Percentiles rank a stretch among this genome's conserved stretches.
These are phyloP conservation scores for Ganoderma lucidum DNA, from an alignment of 1,284 basidiomycete genomes.

Conservation along the genomic window DNA sequence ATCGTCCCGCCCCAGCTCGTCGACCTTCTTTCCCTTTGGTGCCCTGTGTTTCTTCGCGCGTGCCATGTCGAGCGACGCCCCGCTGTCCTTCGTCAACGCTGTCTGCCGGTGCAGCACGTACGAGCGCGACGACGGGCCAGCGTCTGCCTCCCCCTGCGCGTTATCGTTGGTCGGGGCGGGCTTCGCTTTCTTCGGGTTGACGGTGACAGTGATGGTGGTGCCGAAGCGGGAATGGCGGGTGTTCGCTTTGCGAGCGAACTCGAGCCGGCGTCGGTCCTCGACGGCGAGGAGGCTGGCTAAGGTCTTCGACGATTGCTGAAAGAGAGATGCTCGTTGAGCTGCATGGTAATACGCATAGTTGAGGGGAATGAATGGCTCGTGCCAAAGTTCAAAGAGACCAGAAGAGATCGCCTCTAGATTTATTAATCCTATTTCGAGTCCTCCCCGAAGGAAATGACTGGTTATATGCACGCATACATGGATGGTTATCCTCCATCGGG, in stretches of 20 bases:
- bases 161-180: not conserved
- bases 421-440: too few relatives aligned
- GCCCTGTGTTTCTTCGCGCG: constrained; percentile 67
- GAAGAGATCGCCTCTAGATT: too few relatives aligned
- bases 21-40: constrained; percentile 72
- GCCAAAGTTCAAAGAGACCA: too few relatives aligned
- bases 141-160: not conserved
- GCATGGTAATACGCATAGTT: not conserved
- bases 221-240: constrained; percentile 94
- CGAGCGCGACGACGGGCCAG: constrained; percentile 47
- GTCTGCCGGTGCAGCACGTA: constrained; percentile 86
- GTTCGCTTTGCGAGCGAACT: constrained; percentile 66
- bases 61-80: constrained; percentile 78
- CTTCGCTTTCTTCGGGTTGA: constrained; percentile 62
- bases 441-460: too few relatives aligned
- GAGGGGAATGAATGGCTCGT: too few relatives aligned
- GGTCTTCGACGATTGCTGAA: constrained; percentile 71
- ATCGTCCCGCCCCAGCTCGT: constrained; percentile 77
- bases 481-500: too few relatives aligned
- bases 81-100: constrained; percentile 79
- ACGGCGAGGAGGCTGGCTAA: constrained; percentile 76
- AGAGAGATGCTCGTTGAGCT: not conserved
- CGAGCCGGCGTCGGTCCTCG: constrained; percentile 70
- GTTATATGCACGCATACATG: too few relatives aligned
- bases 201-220: constrained; percentile 84